Evolutionary conservation across 169 alveolate genomes (phyloP), one percentile per base, ranked within the genome.

Genomic region (Condylostoma magnum): DNA sequence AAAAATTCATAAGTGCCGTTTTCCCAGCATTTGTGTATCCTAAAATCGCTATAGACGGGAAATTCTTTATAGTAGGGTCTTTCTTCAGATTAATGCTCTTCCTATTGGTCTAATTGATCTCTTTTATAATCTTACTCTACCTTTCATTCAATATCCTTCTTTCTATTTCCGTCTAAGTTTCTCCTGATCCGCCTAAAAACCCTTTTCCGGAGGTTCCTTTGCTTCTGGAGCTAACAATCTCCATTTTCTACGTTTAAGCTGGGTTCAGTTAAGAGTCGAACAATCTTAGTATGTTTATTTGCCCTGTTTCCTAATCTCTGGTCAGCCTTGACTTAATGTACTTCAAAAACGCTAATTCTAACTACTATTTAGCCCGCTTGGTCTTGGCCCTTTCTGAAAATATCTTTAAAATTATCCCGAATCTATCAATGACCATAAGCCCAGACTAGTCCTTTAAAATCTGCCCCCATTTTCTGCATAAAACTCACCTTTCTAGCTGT

Each of bases 1-100:
- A 57, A 18, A 84, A 72, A 75, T 95, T 95, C 90, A 93, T 84
- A 65, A 95, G 69, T 44, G 96, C 91, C 4, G 97, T 91, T 79
- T 95, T 95, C 1, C 98, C 98, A 37, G 91, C 95, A 80, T 93
- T 93, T 34, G 97, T 93, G 56, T 89, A 90, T 6, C 98, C 98
- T 53, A 94, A 91, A 67, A 94, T 57, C 37, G 96, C 97, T 5
- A 94, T 78, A 30, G 77, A 52, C 2, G 94, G 92, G 0, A 75
- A 51, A 20, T 77, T 71, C 33, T 44, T 71, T 36, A 27, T 22
- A 25, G 60, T 51, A 12, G 52, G 58, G 79, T 67, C 33, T 76
- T 85, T 58, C 69, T 84, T 50, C 75, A 83, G 48, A 55, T 77
- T 43, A 76, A 72, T 31, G 68, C 54, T 43, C 46, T 70, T 6